These are phyloP conservation scores for Catharanthus roseus DNA, from an alignment of 257 asterid genomes.

Conservation along the genomic window DNA sequence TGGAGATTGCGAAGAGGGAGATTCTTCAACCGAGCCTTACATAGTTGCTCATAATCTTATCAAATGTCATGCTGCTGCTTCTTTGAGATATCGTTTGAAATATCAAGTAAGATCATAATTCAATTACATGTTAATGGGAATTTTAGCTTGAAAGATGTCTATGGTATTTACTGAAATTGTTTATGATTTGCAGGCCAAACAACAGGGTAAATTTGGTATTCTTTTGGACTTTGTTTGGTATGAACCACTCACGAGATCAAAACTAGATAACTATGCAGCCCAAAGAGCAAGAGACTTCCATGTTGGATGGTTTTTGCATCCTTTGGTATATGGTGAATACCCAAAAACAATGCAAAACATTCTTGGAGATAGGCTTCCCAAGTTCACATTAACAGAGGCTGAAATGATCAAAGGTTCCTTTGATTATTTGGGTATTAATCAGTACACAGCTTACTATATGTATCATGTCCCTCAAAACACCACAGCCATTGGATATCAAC, in stretches of 20 bases:
- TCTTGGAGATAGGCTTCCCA: slow-evolving; percentile 66
- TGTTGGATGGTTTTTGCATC: slow-evolving; percentile 94
- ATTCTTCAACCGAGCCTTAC: slow-evolving; percentile 91
- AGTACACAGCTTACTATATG: slow-evolving; percentile 76
- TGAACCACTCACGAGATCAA: slow-evolving; percentile 68
- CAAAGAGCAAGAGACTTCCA: slow-evolving; percentile 92
- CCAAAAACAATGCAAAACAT: slow-evolving; percentile 75
- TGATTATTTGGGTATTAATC: slow-evolving; percentile 78
- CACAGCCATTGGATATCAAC: slow-evolving; percentile 53
- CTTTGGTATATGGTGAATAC: slow-evolving; percentile 84
- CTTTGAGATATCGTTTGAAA: slow-evolving; percentile 56
- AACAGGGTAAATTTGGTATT: slow-evolving; percentile 81
- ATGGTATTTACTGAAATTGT: neutral
- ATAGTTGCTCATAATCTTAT: slow-evolving; percentile 79
- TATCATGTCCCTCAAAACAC: slow-evolving; percentile 38
- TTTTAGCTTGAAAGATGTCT: neutral
- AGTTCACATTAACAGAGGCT: slow-evolving; percentile 57
- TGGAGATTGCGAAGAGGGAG: slow-evolving; percentile 71
- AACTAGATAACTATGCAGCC: slow-evolving; percentile 63
- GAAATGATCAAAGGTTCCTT: slow-evolving; percentile 73
- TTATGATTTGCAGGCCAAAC: slow-evolving; percentile 45
- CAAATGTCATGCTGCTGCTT: slow-evolving; percentile 66
- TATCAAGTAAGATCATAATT: slow-evolving; percentile 59
- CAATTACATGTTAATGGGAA: neutral
- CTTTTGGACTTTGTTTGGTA: slow-evolving; percentile 81